Conservation (phyloP, 352 stramenopile species). For the Phytophthora hybrid region DNA sequence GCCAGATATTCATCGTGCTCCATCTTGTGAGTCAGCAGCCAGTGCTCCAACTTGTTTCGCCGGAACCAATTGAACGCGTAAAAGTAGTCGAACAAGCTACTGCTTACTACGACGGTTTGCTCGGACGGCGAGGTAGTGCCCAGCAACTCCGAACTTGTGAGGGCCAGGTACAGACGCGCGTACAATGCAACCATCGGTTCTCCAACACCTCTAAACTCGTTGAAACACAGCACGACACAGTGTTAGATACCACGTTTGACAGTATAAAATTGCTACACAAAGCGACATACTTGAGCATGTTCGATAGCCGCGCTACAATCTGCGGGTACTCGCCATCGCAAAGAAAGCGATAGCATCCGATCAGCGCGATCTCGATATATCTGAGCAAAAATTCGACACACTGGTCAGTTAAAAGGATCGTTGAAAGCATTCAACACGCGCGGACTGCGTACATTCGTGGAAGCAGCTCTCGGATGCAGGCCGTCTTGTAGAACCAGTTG, state of each 20-base stretch:
- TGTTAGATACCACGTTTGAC: slow-evolving; percentile 13
- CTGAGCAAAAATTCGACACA: slow-evolving; percentile 31
- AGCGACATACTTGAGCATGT: slow-evolving; percentile 85
- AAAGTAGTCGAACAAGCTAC: slow-evolving; percentile 91
- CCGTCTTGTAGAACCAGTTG: slow-evolving; percentile 96
- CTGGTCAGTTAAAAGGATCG: neutral
- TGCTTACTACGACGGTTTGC: slow-evolving; percentile 55
- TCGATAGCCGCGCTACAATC: slow-evolving; percentile 83
- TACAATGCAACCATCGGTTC: slow-evolving; percentile 91
- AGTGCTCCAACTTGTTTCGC: slow-evolving; percentile 57
- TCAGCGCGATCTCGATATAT: slow-evolving; percentile 90
- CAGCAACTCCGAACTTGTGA: slow-evolving; percentile 73
- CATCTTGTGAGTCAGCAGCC: slow-evolving; percentile 64
- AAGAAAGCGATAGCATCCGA: slow-evolving; percentile 92
- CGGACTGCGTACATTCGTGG: slow-evolving; percentile 81
- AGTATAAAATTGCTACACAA: neutral
- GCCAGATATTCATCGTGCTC: slow-evolving; percentile 70
- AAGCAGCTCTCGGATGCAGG: slow-evolving; percentile 92
- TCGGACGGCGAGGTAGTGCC: slow-evolving; percentile 46
- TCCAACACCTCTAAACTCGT: slow-evolving; percentile 71
- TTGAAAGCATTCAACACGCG: neutral
- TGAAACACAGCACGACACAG: slow-evolving; percentile 14
- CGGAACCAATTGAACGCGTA: slow-evolving; percentile 85
- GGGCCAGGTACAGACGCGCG: slow-evolving; percentile 82
- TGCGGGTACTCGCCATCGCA: slow-evolving; percentile 90